phyloP scores from a whole-genome alignment of 2,329 filamentous ascomycete genomes.

The Ceratocystis papillata region DNA sequence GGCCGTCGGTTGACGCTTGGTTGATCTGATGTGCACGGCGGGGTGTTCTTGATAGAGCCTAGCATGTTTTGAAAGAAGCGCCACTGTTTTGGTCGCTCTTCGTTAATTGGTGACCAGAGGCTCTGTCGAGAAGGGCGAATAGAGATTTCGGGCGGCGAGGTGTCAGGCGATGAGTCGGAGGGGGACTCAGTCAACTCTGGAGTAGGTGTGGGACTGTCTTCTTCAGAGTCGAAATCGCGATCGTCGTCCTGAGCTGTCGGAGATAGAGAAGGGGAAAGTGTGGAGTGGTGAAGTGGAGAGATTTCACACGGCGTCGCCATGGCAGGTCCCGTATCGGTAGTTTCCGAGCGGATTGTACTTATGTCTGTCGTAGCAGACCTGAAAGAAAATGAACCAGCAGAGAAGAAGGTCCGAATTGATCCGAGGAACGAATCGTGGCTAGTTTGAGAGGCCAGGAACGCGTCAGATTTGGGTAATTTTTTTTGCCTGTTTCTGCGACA shows the following conservation, averaged over 20 bases:
- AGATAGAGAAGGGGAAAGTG: neutral
- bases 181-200: neutral
- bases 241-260: neutral
- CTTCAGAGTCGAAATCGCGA: neutral
- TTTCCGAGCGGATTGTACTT: neutral
- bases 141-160: neutral
- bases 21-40: neutral
- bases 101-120: neutral
- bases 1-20: neutral
- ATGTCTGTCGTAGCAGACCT: neutral
- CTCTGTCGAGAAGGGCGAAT: neutral
- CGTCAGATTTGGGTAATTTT: neutral
- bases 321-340: neutral
- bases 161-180: neutral
- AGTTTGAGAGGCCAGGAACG: neutral
- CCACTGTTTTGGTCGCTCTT: neutral
- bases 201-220: neutral
- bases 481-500: too few species aligned
- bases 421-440: neutral
- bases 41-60: neutral
- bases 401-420: neutral
- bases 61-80: neutral
- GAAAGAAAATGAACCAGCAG: constrained; percentile 5
- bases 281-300: neutral
- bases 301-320: neutral